These are phyloP conservation scores for Fragaria vesca DNA, from an alignment of 306 rosid species.

Conservation along the genomic window DNA sequence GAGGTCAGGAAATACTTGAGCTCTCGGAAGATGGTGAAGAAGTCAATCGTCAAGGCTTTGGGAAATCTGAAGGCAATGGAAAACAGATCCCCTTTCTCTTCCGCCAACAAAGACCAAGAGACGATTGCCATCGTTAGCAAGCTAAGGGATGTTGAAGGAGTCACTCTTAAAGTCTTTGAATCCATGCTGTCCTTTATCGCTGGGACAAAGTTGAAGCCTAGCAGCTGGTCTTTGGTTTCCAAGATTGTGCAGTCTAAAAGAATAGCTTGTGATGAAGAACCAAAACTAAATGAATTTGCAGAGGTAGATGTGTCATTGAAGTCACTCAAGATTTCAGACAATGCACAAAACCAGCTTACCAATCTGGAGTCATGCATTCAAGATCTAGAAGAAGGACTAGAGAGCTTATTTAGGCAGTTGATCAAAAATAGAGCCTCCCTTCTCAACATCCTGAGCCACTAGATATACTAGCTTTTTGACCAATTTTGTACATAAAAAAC, in stretches of 20 bases:
- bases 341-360: constrained; percentile 13
- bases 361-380: constrained; percentile 26
- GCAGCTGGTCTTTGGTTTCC: constrained; percentile 30
- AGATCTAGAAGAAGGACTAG: constrained; percentile 28
- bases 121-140: constrained; percentile 12
- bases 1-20: constrained; percentile 26
- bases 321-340: background rate
- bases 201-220: constrained; percentile 20
- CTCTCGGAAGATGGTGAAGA: constrained; percentile 28
- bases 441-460: constrained; percentile 35
- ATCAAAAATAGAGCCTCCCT: constrained; percentile 36
- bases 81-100: background rate
- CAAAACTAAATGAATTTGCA: background rate
- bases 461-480: background rate
- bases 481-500: background rate
- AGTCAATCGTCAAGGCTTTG: constrained; percentile 22
- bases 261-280: background rate
- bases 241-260: background rate
- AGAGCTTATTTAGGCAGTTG: constrained; percentile 27
- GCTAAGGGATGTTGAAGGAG: constrained; percentile 33
- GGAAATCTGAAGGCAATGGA: background rate
- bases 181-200: constrained; percentile 33
- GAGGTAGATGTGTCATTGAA: constrained; percentile 2
- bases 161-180: constrained; percentile 21
- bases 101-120: background rate